Percentiles rank a stretch among this genome's conserved stretches.
Evolutionary conservation across 2,329 filamentous ascomycete genomes (phyloP).

Genomic region (Pestalotiopsis fici): DNA sequence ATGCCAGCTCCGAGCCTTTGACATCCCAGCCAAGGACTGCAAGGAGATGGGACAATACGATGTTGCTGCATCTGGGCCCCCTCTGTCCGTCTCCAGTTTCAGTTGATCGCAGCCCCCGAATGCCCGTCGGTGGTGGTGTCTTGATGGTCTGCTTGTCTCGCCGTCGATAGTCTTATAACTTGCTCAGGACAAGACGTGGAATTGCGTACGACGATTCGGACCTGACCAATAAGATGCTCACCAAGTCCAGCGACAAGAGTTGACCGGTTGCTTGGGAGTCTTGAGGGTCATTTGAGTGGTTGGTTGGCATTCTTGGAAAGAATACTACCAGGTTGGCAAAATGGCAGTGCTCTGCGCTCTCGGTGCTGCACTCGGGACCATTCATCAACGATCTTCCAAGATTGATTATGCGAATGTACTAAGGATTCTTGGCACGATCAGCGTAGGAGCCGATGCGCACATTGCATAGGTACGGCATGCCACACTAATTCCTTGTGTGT

Average conservation of each 20-base stretch:
- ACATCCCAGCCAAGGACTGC: neutral
- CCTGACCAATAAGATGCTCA: neutral
- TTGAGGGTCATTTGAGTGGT: neutral
- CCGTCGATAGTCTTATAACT: neutral
- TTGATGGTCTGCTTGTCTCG: neutral
- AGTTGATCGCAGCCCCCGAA: neutral
- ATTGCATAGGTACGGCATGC: neutral
- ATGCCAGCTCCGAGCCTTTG: neutral
- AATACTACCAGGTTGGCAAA: neutral
- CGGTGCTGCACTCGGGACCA: neutral
- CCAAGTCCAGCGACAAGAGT: neutral
- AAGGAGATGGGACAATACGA: neutral
- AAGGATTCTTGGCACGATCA: neutral
- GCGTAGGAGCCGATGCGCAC: neutral
- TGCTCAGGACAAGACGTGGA: neutral
- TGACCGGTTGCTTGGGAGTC: neutral
- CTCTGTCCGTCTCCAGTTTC: neutral
- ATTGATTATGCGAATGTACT: neutral
- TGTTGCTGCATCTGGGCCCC: neutral
- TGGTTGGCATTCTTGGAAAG: neutral
- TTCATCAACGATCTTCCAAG: neutral
- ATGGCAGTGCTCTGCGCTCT: neutral
- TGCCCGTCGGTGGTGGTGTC: neutral
- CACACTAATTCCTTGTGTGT: too few species aligned
- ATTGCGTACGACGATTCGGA: neutral